These are phyloP conservation scores for Pneumocystis canis DNA, from an alignment of 1,139 yeast genomes.

Conservation along the genomic window DNA sequence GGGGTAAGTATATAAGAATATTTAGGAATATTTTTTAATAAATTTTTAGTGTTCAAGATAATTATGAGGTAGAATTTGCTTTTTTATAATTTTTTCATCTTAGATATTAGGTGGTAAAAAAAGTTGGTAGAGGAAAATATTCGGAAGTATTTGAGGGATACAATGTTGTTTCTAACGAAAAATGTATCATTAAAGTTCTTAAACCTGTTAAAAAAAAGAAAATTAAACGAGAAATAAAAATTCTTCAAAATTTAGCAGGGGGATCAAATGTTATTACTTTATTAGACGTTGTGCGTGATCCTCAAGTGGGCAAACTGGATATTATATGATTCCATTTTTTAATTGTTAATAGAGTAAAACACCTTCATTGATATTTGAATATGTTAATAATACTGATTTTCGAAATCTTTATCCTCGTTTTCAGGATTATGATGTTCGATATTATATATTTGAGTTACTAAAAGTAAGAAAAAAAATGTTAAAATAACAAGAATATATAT, in stretches of 20 bases:
- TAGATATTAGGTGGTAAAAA: slow-evolving; percentile 41
- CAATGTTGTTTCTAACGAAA: slow-evolving; percentile 29
- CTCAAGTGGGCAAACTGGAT: slow-evolving; percentile 27
- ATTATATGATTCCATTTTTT: neutral
- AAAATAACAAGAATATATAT: neutral
- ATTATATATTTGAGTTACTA: slow-evolving; percentile 74
- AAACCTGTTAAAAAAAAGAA: slow-evolving; percentile 96
- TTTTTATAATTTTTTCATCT: neutral
- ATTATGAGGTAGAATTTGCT: slow-evolving; percentile 42
- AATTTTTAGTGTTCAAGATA: slow-evolving; percentile 36
- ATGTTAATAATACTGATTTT: slow-evolving; percentile 79
- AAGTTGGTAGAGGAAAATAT: slow-evolving; percentile 94
- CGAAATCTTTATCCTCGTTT: slow-evolving; percentile 84
- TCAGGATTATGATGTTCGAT: slow-evolving; percentile 67
- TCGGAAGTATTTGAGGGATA: slow-evolving; percentile 87
- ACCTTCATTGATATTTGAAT: slow-evolving; percentile 86
- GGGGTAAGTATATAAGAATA: slow-evolving; percentile 21
- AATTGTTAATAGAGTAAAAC: slow-evolving; percentile 42
- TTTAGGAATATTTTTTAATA: neutral
- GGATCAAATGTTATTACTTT: slow-evolving; percentile 75
- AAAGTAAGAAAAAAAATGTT: slow-evolving; percentile 22
- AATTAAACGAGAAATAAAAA: slow-evolving; percentile 87
- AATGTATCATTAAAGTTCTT: slow-evolving; percentile 73
- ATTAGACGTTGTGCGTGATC: slow-evolving; percentile 80
- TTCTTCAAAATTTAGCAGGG: slow-evolving; percentile 71